Evolutionary conservation across 2,329 filamentous ascomycete species (phyloP).

Genomic region (Scedosporium minutisporum): DNA sequence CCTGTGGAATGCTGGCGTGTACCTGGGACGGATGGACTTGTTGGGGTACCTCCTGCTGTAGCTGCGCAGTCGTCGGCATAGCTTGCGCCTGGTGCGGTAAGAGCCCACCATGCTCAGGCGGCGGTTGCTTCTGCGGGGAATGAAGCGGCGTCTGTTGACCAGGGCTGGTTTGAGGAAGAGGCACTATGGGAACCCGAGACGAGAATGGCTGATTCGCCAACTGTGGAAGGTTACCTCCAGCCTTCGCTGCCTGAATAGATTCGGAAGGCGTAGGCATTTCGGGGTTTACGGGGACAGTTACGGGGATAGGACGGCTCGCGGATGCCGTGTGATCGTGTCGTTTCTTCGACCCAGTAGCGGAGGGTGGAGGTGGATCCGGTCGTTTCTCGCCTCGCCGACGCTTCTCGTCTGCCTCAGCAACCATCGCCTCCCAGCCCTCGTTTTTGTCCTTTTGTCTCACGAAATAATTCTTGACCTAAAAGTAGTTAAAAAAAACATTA

Average conservation of each 20-base stretch:
- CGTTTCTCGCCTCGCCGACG: conserved; percentile 45
- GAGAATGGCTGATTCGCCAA: conserved; percentile 3
- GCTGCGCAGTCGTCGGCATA: not conserved
- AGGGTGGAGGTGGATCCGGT: conserved; percentile 50
- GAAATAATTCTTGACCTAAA: conserved; percentile 60
- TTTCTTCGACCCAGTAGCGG: conserved; percentile 35
- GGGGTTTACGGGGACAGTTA: conserved; percentile 1
- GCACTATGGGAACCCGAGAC: not conserved
- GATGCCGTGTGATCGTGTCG: conserved; percentile 36
- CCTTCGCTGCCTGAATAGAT: not conserved
- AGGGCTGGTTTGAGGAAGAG: not conserved
- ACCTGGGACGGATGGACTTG: not conserved
- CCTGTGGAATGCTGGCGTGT: not conserved
- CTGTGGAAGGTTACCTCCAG: not conserved
- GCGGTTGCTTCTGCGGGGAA: not conserved
- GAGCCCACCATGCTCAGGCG: not conserved
- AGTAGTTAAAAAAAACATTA: conserved; percentile 10
- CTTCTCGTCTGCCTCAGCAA: conserved; percentile 50
- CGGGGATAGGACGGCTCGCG: conserved; percentile 27
- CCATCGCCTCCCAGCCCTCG: conserved; percentile 48
- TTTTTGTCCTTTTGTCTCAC: conserved; percentile 51
- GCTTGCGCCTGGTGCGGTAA: conserved; percentile 9
- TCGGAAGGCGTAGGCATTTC: conserved; percentile 4
- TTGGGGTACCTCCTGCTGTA: not conserved
- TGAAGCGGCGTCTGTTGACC: not conserved